Base-by-base conservation (phyloP, 2,329 filamentous ascomycete genomes). In the Fusarium buharicum region DNA sequence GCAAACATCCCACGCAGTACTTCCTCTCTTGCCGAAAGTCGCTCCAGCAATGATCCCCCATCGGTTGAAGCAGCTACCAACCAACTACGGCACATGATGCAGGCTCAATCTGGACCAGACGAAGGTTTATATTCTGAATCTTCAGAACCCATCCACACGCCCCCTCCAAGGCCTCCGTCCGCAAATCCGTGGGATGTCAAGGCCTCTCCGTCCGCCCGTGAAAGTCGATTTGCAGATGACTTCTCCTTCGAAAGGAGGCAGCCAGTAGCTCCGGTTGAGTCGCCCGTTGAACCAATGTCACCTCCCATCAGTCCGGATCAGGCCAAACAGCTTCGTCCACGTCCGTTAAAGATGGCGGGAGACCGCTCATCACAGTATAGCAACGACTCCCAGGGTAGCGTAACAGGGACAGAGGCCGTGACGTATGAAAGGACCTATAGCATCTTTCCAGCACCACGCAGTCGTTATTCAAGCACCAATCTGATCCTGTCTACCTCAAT, bases 161-260 rank as follows among this genome's bases (percentile, higher is more conserved):
- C 57, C 18, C 67, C 72, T 2, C 72, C 73, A 6, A 61, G 67
- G n/a, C 79, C 77, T 3, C 78, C 79, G 10, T 78, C 77, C 7
- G 57, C 72, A 11, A 77, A 81, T 48, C 79, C 79, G 7, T 82
- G 79, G 80, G 76, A 81, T 54, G 65, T 76, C 31, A 70, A 72
- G 18, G 55, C 56, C 27, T 58, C 64, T 16, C 68, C 67, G 16
- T 50, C 47, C 14, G 54, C 47, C n/a, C 56, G 57, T 6, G 69
- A 72, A 28, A 61, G 48, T 4, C 62, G 62, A 3, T 58, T 60
- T 28, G 39, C 61, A 16, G 68, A 64, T 9, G 65, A 70, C 30
- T 64, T 68, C 10, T 57, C 68, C 14, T 64, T 69, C 13, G 62
- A 71, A 39, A 66, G 72, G 22, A 59, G 71, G 18, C 63, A 67